These are phyloP conservation scores for Epichloe aotearoae DNA, from an alignment of 2,329 filamentous ascomycete genomes.

Conservation along the genomic window DNA sequence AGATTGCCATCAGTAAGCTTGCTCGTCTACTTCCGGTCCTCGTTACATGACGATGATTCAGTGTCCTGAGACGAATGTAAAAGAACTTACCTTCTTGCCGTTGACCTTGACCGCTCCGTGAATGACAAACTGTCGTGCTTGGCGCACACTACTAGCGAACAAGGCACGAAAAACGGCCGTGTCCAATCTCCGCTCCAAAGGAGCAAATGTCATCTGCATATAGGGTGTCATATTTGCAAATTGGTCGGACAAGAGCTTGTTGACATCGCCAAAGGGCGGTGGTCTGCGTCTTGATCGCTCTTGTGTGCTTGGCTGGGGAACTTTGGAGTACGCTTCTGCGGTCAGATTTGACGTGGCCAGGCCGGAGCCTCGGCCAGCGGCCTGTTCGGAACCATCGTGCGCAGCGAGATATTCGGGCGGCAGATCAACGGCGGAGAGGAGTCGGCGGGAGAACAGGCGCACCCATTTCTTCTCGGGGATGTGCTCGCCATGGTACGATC, in stretches of 20 bases:
- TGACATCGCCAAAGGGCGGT: constrained; percentile 18
- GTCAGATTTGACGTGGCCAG: constrained; percentile 22
- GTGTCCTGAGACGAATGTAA: neutral
- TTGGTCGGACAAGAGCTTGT: constrained; percentile 20
- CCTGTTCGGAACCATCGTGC: constrained; percentile 71
- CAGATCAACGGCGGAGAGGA: constrained; percentile 78
- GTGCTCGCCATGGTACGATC: constrained; percentile 90
- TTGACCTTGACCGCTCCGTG: constrained; percentile 94
- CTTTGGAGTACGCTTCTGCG: constrained; percentile 22
- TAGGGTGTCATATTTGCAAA: constrained; percentile 55
- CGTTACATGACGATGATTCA: neutral
- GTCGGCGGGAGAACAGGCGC: constrained; percentile 74
- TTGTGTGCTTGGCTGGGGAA: constrained; percentile 12
- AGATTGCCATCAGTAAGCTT: constrained; percentile 2
- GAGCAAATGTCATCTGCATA: constrained; percentile 92
- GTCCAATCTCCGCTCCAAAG: constrained; percentile 74
- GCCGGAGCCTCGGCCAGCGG: constrained; percentile 73
- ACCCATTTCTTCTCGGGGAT: constrained; percentile 88
- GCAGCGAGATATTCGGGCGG: constrained; percentile 64
- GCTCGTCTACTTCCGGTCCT: neutral
- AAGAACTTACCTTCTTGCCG: constrained; percentile 64
- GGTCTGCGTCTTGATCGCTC: constrained; percentile 8
- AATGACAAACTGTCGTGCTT: constrained; percentile 87
- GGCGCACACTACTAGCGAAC: constrained; percentile 85
- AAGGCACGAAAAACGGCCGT: constrained; percentile 88